Percentiles rank a stretch among this genome's conserved stretches.
phyloP scores from a whole-genome alignment of 2,329 filamentous ascomycete genomes.

The Exophiala oligosperma region DNA sequence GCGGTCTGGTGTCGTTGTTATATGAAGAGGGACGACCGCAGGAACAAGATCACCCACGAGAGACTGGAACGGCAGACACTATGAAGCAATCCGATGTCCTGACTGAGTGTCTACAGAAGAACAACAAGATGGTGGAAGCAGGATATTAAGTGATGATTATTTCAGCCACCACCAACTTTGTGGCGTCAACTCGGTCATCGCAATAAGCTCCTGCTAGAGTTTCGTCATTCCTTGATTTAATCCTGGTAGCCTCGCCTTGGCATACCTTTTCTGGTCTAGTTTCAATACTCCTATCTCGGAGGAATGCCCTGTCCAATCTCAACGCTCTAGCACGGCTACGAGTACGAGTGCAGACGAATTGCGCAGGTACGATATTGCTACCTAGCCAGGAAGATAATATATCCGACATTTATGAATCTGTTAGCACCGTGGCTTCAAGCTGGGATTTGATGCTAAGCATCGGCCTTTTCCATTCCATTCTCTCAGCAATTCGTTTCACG shows the following conservation, averaged over 20 bases:
- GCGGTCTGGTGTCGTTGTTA: too few species aligned
- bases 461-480: background rate
- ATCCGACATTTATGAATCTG: background rate
- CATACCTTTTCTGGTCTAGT: constrained; percentile 1
- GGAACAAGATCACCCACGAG: background rate
- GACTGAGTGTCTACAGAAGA: constrained; percentile 17
- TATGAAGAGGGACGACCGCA: constrained; percentile 1
- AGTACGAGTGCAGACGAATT: too few species aligned
- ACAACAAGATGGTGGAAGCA: constrained; percentile 4
- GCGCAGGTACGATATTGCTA: background rate
- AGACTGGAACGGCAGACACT: constrained; percentile 19
- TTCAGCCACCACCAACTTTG: constrained; percentile 11
- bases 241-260: background rate
- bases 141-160: constrained; percentile 13
- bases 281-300: background rate
- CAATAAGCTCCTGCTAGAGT: background rate
- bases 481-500: background rate
- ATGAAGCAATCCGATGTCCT: constrained; percentile 20
- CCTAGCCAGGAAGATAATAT: background rate
- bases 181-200: constrained; percentile 6
- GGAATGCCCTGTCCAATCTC: too few species aligned
- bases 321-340: too few species aligned
- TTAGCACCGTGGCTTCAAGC: background rate
- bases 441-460: background rate
- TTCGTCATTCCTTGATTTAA: constrained; percentile 20